A percentile compares a stretch with the other conserved stretches of the same genome.
These are phyloP conservation scores for Aspergillus avenaceus DNA, from an alignment of 495 filamentous ascomycete species.

Conservation along the genomic window DNA sequence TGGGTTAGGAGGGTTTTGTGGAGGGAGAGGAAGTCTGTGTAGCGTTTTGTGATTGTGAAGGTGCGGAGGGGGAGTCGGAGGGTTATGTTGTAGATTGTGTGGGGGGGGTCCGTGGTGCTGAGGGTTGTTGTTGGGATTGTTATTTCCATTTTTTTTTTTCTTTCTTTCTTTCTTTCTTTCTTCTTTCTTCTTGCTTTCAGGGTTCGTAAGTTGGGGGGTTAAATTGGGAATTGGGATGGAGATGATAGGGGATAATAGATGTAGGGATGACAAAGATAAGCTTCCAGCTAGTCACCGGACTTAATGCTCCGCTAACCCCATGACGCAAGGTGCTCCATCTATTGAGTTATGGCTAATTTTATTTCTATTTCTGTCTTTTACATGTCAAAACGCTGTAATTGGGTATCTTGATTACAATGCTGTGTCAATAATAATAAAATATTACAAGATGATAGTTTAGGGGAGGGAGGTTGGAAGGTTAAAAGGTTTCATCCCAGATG, in stretches of 20 bases:
- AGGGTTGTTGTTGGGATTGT: slow-evolving; percentile 73
- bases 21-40: slow-evolving; percentile 83
- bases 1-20: slow-evolving; percentile 63
- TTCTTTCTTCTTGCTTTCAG: background rate
- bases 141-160: slow-evolving; percentile 53
- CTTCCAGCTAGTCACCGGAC: background rate
- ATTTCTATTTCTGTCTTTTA: background rate
- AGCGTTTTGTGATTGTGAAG: slow-evolving; percentile 85
- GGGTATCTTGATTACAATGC: too few species aligned
- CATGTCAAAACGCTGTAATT: background rate
- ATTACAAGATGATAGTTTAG: background rate
- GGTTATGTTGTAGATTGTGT: slow-evolving; percentile 89
- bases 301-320: background rate
- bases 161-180: background rate
- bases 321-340: background rate
- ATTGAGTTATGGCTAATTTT: background rate
- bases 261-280: background rate
- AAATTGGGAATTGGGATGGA: background rate
- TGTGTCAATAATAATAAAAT: background rate
- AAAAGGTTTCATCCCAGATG: slow-evolving; percentile 35
- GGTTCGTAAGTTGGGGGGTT: background rate
- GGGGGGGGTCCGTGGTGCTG: slow-evolving; percentile 61
- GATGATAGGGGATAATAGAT: background rate
- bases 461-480: too few species aligned
- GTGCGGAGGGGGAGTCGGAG: slow-evolving; percentile 84